Evolutionary conservation across 768 basidiomycete genomes (phyloP), one percentile per base, ranked within the genome.

Genomic region (Suillus brevipes): DNA sequence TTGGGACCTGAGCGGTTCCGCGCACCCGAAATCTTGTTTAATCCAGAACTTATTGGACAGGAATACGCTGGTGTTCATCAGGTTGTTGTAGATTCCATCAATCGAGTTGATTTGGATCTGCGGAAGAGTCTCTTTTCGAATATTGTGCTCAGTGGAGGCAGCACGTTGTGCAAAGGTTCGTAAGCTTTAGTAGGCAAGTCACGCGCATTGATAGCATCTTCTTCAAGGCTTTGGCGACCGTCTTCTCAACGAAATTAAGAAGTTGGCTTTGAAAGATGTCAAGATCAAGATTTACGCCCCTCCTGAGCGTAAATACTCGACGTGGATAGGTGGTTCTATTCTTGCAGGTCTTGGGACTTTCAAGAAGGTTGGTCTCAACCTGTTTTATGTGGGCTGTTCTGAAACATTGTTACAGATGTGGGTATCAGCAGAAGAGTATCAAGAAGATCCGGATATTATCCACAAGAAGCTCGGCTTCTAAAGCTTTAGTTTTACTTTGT

Each of bases 231-330:
- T 97, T 76, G 97, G 96, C 59, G 97, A 99, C 79, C 90, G 97
- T 61, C 83, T 99, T 60, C 82, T 99, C 65, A 94, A 96, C 72
- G 97, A 99, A 78, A 93, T 97, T 60, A 98, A 98, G 84, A 96
- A 94, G 80, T 81, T 97, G 56, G 94, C 96, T 34, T 77, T 98
- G 68, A 95, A 95, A 75, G 97, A 99, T 70, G 87, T 97, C 72
- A 99, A 99, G 83, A 95, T 99, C 78, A 97, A 97, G 82, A 99
- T 99, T 71, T 97, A 94, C 71, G 97, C 97, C 34, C 97, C 97
- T 23, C 97, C 97, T n/a, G 97, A 99, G 79, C 89, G 97, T 70
- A 99, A 99, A 78, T 97, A 97, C 78, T 94, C 93, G 40, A 95
- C 94, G 55, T 96, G 94, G 94, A 95, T 95, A 72, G 97, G 97